Evolutionary conservation across 805 yeast species (phyloP), one percentile per base, ranked within the genome.

Genomic region (Candida maltosa): DNA sequence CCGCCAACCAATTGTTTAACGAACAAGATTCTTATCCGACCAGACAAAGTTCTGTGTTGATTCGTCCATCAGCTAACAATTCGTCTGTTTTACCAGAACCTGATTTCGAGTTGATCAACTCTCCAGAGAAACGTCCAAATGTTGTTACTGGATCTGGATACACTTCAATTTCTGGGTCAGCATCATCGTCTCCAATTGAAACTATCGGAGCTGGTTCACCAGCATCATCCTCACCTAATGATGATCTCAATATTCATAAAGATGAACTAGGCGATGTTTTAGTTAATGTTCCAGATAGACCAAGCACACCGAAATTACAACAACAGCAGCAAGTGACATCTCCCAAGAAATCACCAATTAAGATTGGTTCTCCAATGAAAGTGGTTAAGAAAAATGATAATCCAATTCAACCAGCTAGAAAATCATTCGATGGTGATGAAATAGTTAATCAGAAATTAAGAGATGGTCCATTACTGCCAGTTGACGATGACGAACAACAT

Each of bases 361-460:
- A 65, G 41, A 60, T 65, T 31, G 56, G 60, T n/a, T 60, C 68
- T 4, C 72, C 73, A 1, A 48, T 64, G 20, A 56, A 52, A 38
- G 38, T 65, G 19, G 52, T 60, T 9, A 61, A 54, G 38, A 49
- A 54, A 7, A 60, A 59, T 15, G 49, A 27, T 6, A 7, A 6
- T 7, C 11, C 32, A 9, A 6, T 22, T 9, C 31, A 26, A n/a
- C 28, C 23, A 25, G 15, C 35, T 12, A 21, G 22, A 17, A 12
- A 7, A 23, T 16, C 29, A 16, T 41, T 41, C 28, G 16, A 26
- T 21, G 58, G 56, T 0, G 45, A 39, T 19, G 58, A 56, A 30
- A 20, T 57, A n/a, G 14, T 39, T 10, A 54, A 54, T 34, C 34
- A 29, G 17, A 60, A 58, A 34, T 5, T 58, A 10, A 49, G 65